Conservation (phyloP, 2,329 filamentous ascomycete species). For the Aspergillus clavatus region DNA sequence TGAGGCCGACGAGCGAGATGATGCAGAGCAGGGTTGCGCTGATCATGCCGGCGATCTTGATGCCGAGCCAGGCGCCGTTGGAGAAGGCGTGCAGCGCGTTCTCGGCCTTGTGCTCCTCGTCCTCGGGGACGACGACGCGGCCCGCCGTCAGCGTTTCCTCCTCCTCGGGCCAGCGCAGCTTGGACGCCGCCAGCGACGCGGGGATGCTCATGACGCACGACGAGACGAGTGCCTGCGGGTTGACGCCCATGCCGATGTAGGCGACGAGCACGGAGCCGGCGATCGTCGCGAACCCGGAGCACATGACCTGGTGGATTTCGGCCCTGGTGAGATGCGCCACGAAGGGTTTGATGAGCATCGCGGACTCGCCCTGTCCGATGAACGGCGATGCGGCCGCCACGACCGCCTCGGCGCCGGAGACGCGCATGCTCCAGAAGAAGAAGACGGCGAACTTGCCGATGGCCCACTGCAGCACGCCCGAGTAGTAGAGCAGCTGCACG, state of each 20-base stretch:
- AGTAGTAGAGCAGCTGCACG: conserved; percentile 81
- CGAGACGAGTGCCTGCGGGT: conserved; percentile 78
- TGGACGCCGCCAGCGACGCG: conserved; percentile 81
- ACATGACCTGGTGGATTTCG: conserved; percentile 90
- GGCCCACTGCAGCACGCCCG: conserved; percentile 81
- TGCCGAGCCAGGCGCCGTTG: conserved; percentile 76
- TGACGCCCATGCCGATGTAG: conserved; percentile 79
- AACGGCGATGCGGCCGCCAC: conserved; percentile 90
- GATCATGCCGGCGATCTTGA: conserved; percentile 85
- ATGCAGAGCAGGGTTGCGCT: conserved; percentile 75
- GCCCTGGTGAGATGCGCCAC: conserved; percentile 78
- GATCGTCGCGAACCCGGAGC: conserved; percentile 87
- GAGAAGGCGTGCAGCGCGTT: conserved; percentile 83
- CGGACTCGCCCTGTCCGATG: conserved; percentile 89
- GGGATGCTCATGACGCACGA: conserved; percentile 96
- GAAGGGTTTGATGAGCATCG: conserved; percentile 86
- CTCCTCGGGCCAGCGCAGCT: conserved; percentile 82
- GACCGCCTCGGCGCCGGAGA: conserved; percentile 88
- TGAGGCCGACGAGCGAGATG: conserved; percentile 67
- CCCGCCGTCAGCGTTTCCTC: conserved; percentile 82
- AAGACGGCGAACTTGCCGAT: conserved; percentile 80
- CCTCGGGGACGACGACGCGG: conserved; percentile 73
- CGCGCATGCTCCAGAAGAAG: conserved; percentile 84
- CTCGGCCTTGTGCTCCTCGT: conserved; percentile 64
- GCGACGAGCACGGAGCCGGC: conserved; percentile 81